Evolutionary conservation across 768 basidiomycete genomes (phyloP), one percentile per base, ranked within the genome.

Genomic region (Suillus spraguei): DNA sequence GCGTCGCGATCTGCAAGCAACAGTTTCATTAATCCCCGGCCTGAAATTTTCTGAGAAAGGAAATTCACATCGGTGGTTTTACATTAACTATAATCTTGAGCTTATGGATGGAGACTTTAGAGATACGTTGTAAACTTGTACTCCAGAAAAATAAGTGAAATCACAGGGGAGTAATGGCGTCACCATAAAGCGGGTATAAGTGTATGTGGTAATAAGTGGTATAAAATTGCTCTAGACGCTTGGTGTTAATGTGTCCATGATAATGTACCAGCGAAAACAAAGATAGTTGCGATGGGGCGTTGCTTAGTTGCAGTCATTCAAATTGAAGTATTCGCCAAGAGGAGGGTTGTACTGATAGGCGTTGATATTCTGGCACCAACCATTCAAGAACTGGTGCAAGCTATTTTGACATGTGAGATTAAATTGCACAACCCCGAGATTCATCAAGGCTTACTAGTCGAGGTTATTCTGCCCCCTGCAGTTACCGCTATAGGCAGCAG

Each of bases 391-490:
- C 73, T 93, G 88, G 64, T 85, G 81, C 22, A 92, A 70, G 73
- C 90, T 92, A 66, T 61, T 52, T 28, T n/a, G 53, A 24, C 28
- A 38, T 58, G n/a, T 63, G 41, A 56, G 32, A 36, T 41, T 33
- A 36, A 52, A 60, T 38, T 1, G 16, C n/a, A 28, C 4, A 52
- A 61, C 33, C 62, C 10, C 38, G 24, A 35, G 17, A 56, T 44
- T 39, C 9, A 60, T 60, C 39, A 60, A 60, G 38, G 80, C 89
- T 68, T 70, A 90, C 91, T 95, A 95, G 77, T 94, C 94, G 55
- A 92, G 80, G 78, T 95, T 95, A 72, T 92, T 88, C 79, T 94
- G 92, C 74, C 89, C 89, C 52, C 72, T 77, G 75, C 88, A 91
- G 78, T 90, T 91, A 55, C 69, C 39, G 1, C 80, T 76, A 56